A percentile compares a stretch with the other conserved stretches of the same genome.
Conservation (phyloP, 2,329 filamentous ascomycete species). For the Penicillium psychrosexuale region DNA sequence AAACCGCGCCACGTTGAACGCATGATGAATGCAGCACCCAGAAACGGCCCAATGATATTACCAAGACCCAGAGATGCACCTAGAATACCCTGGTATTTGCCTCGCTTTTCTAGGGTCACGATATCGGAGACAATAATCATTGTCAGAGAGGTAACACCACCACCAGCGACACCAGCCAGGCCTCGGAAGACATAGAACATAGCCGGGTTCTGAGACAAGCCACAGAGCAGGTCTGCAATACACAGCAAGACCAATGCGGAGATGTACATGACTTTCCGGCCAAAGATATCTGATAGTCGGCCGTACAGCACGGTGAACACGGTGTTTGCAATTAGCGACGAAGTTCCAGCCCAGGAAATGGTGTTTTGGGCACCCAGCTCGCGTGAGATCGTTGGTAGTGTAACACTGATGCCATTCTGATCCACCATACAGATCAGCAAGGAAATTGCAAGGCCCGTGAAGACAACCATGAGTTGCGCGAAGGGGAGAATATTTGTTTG, state of each 20-base stretch:
- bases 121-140: constrained; percentile 64
- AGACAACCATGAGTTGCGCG: constrained; percentile 47
- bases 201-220: constrained; percentile 53
- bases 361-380: constrained; percentile 46
- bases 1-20: constrained; percentile 46
- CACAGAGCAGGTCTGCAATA: constrained; percentile 59
- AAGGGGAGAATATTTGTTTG: constrained; percentile 58
- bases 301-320: constrained; percentile 65
- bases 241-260: constrained; percentile 53
- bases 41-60: constrained; percentile 48
- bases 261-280: constrained; percentile 58
- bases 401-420: constrained; percentile 55
- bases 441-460: constrained; percentile 51
- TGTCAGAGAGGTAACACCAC: constrained; percentile 57
- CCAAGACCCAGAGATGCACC: constrained; percentile 46
- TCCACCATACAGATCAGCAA: constrained; percentile 57
- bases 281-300: constrained; percentile 59
- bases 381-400: constrained; percentile 52
- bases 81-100: constrained; percentile 53
- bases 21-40: constrained; percentile 48
- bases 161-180: constrained; percentile 59
- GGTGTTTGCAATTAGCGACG: constrained; percentile 65
- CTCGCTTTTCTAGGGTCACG: constrained; percentile 57
- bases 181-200: constrained; percentile 62
- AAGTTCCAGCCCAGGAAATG: constrained; percentile 70